Evolutionary conservation across 805 yeast genomes (phyloP).

Genomic region (Cyberlindnera samutprakarnensis): DNA sequence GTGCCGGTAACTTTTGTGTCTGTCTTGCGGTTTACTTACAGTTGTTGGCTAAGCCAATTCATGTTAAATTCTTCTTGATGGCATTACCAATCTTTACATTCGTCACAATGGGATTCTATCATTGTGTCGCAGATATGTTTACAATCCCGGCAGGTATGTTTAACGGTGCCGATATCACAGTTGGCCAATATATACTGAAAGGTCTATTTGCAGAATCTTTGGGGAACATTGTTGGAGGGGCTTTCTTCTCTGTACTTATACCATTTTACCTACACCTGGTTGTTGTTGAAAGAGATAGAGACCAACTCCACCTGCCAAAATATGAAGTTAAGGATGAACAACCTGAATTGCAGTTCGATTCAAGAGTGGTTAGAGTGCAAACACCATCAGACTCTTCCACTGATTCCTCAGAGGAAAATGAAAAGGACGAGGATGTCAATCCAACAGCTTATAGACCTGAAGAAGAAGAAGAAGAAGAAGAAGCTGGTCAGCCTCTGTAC

Average conservation of each 20-base stretch:
- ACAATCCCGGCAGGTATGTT: constrained; percentile 57
- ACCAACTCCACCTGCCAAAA: constrained; percentile 51
- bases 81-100: constrained; percentile 67
- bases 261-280: constrained; percentile 71
- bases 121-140: constrained; percentile 79
- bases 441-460: constrained; percentile 18
- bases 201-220: constrained; percentile 59
- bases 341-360: constrained; percentile 69
- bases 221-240: constrained; percentile 80
- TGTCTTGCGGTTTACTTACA: constrained; percentile 71
- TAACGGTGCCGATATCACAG: constrained; percentile 57
- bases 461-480: not conserved
- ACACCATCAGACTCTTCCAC: constrained; percentile 12
- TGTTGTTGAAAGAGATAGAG: constrained; percentile 66
- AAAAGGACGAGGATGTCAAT: constrained; percentile 2
- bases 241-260: constrained; percentile 50
- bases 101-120: constrained; percentile 73
- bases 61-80: constrained; percentile 62
- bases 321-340: constrained; percentile 75
- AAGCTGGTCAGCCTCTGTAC: no score
- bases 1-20: constrained; percentile 75
- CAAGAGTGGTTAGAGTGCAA: constrained; percentile 58
- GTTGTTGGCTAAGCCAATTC: constrained; percentile 70
- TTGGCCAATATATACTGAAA: constrained; percentile 66
- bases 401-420: constrained; percentile 4